Evolutionary conservation across 2,329 filamentous ascomycete genomes (phyloP), one percentile per base, ranked within the genome.

Genomic region (Xylaria sp.): DNA sequence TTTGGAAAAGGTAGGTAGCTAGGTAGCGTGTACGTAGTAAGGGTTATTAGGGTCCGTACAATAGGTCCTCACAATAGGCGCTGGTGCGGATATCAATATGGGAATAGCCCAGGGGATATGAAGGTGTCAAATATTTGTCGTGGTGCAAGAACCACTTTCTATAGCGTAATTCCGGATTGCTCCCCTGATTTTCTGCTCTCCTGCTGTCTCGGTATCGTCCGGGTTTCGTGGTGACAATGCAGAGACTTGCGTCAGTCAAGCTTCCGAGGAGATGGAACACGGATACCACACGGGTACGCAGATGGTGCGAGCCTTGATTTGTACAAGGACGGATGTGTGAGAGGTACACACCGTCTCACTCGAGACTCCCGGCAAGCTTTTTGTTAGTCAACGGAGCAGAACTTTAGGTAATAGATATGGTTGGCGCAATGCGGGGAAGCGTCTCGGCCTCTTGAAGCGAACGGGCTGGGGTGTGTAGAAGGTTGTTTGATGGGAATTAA

Each of bases 391-490:
- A 82, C 73, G 69, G 69, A 73, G 69, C 75, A 73, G 72, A 69
- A 71, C 81, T 77, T 84, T 84, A 84, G 82, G 83, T 84, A 84
- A 85, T 75, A 80, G 73, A 72, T 80, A 74, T 74, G 75, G 74
- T 69, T 78, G 77, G 78, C 73, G 78, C 71, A 77, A 80, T 82
- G 81, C 81, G 81, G 81, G 81, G 81, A 81, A 82, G 74, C 60
- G 71, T 63, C 75, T 73, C 72, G 69, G 75, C 63, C 65, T 75
- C 71, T 71, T 71, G 73, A 70, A 29, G 64, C n/a, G 35, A 60
- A 37, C 32, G 40, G 55, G 51, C 53, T 29, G 44, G 55, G 29
- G 29, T 42, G 18, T 53, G n/a, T 27, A 44, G 37, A 40, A 54
- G 58, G 50, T 42, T 29, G 44, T 55, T 65, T 62, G 42, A 63